phyloP scores from a whole-genome alignment of 1,284 basidiomycete species.

The Mrakiaceae sp. region DNA sequence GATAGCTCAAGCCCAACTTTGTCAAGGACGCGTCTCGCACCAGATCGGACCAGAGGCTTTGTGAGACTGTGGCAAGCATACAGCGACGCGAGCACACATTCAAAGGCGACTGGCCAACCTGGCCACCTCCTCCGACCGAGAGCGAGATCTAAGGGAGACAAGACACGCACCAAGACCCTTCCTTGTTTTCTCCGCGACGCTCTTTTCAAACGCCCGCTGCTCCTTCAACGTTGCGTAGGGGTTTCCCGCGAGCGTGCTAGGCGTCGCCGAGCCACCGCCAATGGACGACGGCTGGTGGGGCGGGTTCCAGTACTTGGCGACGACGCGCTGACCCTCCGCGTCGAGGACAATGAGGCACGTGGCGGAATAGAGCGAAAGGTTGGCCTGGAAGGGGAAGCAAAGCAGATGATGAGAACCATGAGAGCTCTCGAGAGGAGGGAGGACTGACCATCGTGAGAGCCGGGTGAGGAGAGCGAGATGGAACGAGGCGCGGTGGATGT shows the following conservation, averaged over 20 bases:
- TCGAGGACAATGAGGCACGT: conserved; percentile 86
- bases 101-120: neutral
- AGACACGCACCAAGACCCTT: conserved; percentile 63
- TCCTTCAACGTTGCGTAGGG: conserved; percentile 70
- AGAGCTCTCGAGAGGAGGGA: too few relatives aligned
- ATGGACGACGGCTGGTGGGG: conserved; percentile 37
- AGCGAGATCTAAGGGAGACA: neutral
- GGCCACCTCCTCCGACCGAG: neutral
- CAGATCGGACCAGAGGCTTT: neutral
- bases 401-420: neutral
- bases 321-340: conserved; percentile 81
- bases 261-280: conserved; percentile 14
- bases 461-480: too few relatives aligned
- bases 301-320: conserved; percentile 81
- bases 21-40: neutral
- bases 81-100: neutral
- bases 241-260: conserved; percentile 35
- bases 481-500: too few relatives aligned
- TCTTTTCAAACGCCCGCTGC: conserved; percentile 90
- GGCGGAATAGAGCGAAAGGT: conserved; percentile 75
- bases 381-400: conserved; percentile 38
- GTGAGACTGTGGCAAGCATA: too few relatives aligned
- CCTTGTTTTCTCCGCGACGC: conserved; percentile 87
- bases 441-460: too few relatives aligned
- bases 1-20: neutral